Conservation (phyloP, 306 rosid species). For the Quercus berberidifolia region DNA sequence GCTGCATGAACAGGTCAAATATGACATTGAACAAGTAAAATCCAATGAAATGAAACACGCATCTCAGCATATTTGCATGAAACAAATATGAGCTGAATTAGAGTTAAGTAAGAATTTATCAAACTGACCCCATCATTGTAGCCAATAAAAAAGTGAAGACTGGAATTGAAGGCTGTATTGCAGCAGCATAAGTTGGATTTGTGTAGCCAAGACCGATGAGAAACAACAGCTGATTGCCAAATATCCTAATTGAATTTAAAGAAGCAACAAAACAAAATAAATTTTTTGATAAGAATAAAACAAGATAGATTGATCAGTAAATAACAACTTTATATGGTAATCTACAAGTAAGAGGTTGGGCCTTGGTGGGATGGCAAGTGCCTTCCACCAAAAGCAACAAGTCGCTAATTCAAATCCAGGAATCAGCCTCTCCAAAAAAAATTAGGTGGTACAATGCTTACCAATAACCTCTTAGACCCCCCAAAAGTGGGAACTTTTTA, state of each 20-base stretch:
- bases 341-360: too few species aligned
- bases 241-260: slow-evolving; percentile 57
- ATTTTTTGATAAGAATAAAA: too few species aligned
- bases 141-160: slow-evolving; percentile 83
- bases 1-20: slow-evolving; percentile 57
- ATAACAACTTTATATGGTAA: too few species aligned
- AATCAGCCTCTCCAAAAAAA: too few species aligned
- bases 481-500: too few species aligned
- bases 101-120: background rate
- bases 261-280: slow-evolving; percentile 9
- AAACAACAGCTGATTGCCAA: slow-evolving; percentile 94
- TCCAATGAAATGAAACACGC: background rate
- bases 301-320: too few species aligned
- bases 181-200: slow-evolving; percentile 94
- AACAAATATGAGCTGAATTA: background rate
- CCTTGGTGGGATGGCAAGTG: too few species aligned
- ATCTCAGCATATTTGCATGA: slow-evolving; percentile 6
- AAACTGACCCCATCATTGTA: slow-evolving; percentile 82
- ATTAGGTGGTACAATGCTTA: too few species aligned
- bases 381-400: too few species aligned
- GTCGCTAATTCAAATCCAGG: too few species aligned
- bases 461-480: too few species aligned
- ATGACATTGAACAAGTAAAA: slow-evolving; percentile 24
- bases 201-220: slow-evolving; percentile 94
- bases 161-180: slow-evolving; percentile 90